Base-by-base conservation (phyloP, 129 eudicot genomes). In the Arctium minus region DNA sequence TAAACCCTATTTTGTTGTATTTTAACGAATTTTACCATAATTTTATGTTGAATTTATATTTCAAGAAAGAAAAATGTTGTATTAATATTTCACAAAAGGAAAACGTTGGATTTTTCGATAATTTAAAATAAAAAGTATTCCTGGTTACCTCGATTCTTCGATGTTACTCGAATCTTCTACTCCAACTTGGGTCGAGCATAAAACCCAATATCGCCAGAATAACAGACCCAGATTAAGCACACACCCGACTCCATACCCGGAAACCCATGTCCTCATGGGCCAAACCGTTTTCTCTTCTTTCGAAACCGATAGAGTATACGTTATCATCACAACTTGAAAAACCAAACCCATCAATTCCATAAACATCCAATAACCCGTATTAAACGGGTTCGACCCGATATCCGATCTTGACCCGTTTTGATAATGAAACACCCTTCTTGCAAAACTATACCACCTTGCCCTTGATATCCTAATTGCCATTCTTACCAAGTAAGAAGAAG, bases 191-290 rank as follows among this genome's bases (percentile, higher is more conserved):
- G 81, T 68, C 46, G 81, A 50, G 74, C 83, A 88, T 80, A 85
- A 84, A 35, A 84, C 64, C 81, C 86, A 84, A 82, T 92, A 93
- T 36, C 99, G 89, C 89, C 90, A 89, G 37, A 48, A 85, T 74
- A 91, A 90, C 15, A 89, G 53, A 35, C 86, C 80, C 82, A 96
- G 53, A 48, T 88, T 89, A 15, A 93, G 74, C 17, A 90, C 77
- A 42, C 99, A 93, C 17, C 94, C 99, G 70, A 86, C 70, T 81
- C 90, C 97, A 82, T 96, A 96, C 79, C 96, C 99, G 11, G 86
- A 50, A 74, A 87, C 88, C 99, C 99, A 96, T 74, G 95, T 62
- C 79, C 98, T 90, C 98, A 96, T 93, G 31, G 98, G 97, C 99
- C 99, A 93, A 85, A 93, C 91, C 17, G 97, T 97, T 74, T 76